These are phyloP conservation scores for Albophoma yamanashiensis DNA, from an alignment of 2,329 filamentous ascomycete species.

Conservation along the genomic window DNA sequence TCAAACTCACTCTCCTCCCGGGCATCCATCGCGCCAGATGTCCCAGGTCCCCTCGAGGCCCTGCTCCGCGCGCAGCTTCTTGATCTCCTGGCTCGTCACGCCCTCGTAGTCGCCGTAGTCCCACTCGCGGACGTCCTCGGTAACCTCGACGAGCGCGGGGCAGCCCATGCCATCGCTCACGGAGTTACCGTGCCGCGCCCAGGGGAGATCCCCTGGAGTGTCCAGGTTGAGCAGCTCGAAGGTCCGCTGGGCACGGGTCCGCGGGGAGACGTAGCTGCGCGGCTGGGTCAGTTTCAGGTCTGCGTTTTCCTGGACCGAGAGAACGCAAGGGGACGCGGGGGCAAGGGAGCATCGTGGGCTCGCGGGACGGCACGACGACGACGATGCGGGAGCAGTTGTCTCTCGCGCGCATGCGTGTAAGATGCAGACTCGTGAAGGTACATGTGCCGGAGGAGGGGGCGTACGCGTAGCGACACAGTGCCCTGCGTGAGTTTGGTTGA, in stretches of 20 bases:
- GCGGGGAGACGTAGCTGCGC: slow-evolving; percentile 70
- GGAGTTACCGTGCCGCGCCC: slow-evolving; percentile 40
- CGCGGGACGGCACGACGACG: neutral
- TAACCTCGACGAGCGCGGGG: slow-evolving; percentile 52
- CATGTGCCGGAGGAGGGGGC: neutral
- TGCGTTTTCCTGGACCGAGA: neutral
- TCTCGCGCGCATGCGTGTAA: neutral
- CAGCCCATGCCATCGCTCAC: slow-evolving; percentile 34
- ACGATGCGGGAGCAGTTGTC: neutral
- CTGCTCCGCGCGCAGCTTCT: slow-evolving; percentile 40
- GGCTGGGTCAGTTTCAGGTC: neutral
- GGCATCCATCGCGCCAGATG: slow-evolving; percentile 85
- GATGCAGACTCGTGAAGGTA: neutral
- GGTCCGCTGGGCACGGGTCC: slow-evolving; percentile 76
- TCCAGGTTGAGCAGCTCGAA: slow-evolving; percentile 77
- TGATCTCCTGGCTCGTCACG: slow-evolving; percentile 61
- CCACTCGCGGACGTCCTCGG: slow-evolving; percentile 71
- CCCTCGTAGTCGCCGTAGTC: slow-evolving; percentile 85
- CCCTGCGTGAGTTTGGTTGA: neutral
- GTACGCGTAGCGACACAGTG: neutral
- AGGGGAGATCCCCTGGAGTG: slow-evolving; percentile 58
- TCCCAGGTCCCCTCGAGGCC: slow-evolving; percentile 58
- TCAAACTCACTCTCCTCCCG: slow-evolving; percentile 62
- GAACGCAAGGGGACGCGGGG: neutral
- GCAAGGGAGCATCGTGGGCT: neutral